Evolutionary conservation across 2,329 filamentous ascomycete species (phyloP), one percentile per base, ranked within the genome.

Genomic region (Fusarium acutatum): DNA sequence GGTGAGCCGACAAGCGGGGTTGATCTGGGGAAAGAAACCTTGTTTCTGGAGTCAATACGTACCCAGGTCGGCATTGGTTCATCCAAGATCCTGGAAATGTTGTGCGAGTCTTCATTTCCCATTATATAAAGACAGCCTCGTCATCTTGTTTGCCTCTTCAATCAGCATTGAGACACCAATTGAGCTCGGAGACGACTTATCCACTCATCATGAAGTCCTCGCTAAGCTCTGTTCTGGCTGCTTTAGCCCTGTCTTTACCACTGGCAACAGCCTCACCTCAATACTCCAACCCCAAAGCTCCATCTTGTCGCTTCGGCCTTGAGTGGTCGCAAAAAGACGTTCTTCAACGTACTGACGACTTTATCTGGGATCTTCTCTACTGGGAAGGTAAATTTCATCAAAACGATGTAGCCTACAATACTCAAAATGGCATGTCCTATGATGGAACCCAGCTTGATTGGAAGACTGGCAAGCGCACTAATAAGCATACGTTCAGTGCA

Each of bases 351-450:
- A 72, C 81, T 0, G 72, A 79, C 15, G 73, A 76, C 4, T 84
- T 84, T 34, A 76, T 80, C 32, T 79, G 77, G 70, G 79, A 84
- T 54, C 67, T 84, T 22, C 66, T 85, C 20, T 84, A 82, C 69
- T 85, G 83, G 83, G 84, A 86, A 67, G 83, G 82, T n/a, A 80
- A 82, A 30, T 85, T 85, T 38, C 83, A 85, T 58, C 81, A 82
- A 54, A 80, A 84, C 56, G 79, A 82, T 28, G 77, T 85, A 7
- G 78, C 80, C 15, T 85, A 84, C 71, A 85, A 85, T 62, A 67
- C 75, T 6, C 75, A 73, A 22, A 85, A 85, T 64, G 84, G 83
- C 56, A 83, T 84, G 80, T 80, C 81, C 10, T 84, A 84, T 53
- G 82, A 83, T 60, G 82, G 83, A 11, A 82, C 81, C 1, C 79